A percentile compares a stretch with the other conserved stretches of the same genome.
Conservation (phyloP, 805 yeast species). For the Schizosaccharomyces cryophilus region DNA sequence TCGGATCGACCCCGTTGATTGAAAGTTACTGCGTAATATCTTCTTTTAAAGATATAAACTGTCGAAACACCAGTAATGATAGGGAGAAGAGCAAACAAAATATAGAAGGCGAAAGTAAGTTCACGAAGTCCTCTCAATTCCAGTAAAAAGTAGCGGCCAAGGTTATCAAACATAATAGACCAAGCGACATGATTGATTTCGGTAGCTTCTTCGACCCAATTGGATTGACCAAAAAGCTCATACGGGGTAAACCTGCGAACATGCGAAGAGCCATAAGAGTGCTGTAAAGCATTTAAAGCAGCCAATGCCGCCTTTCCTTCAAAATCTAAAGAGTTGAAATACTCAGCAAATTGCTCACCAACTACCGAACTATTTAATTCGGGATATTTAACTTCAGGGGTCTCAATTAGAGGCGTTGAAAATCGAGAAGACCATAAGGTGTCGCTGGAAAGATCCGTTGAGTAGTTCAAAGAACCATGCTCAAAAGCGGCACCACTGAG, state of each 20-base stretch:
- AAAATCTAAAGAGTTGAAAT: too few relatives aligned
- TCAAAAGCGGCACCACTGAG: too few relatives aligned
- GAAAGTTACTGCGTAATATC: not conserved
- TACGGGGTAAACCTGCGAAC: not conserved
- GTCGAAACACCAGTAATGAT: not conserved
- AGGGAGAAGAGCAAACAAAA: not conserved
- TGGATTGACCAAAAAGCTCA: not conserved
- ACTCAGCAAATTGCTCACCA: too few relatives aligned
- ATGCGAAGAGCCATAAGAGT: not conserved
- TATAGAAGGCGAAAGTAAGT: not conserved
- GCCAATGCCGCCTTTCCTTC: not conserved
- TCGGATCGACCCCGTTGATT: not conserved
- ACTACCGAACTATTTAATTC: too few relatives aligned
- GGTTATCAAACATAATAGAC: not conserved
- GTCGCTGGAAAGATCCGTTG: too few relatives aligned
- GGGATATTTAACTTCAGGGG: too few relatives aligned
- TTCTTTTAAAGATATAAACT: not conserved
- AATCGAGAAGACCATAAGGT: too few relatives aligned
- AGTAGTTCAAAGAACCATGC: too few relatives aligned
- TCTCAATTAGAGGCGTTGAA: too few relatives aligned
- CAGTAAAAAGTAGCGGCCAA: not conserved
- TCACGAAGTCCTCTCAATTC: not conserved
- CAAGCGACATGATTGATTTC: not conserved
- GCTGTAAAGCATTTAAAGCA: not conserved
- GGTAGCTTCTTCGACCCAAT: not conserved